A percentile compares a stretch with the other conserved stretches of the same genome.
These are phyloP conservation scores for Cystofilobasidium macerans DNA, from an alignment of 768 basidiomycete genomes.

Conservation along the genomic window DNA sequence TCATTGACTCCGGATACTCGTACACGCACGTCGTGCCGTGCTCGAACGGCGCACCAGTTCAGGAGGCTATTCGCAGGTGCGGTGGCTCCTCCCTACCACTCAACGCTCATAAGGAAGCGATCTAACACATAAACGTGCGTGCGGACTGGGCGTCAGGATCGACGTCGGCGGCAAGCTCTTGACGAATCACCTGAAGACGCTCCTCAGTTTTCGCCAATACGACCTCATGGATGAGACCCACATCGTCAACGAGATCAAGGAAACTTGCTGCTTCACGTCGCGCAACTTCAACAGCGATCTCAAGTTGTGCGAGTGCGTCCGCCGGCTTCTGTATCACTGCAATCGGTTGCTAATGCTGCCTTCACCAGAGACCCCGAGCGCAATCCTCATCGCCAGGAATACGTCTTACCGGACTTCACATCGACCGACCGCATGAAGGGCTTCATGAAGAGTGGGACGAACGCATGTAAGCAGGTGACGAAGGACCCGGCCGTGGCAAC, in stretches of 20 bases:
- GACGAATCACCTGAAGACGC: conserved; percentile 88
- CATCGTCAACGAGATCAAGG: conserved; percentile 86
- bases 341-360: neutral
- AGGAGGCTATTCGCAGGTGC: conserved; percentile 73
- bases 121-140: neutral
- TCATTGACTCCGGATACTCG: conserved; percentile 87
- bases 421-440: conserved; percentile 38
- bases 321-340: neutral
- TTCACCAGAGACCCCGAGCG: conserved; percentile 40
- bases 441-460: conserved; percentile 43
- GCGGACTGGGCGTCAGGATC: conserved; percentile 47
- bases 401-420: conserved; percentile 78
- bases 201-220: conserved; percentile 91
- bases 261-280: conserved; percentile 78
- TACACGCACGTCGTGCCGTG: conserved; percentile 86
- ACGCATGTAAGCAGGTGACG: conserved; percentile 46
- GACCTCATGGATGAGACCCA: conserved; percentile 97
- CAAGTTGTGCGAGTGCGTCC: conserved; percentile 62
- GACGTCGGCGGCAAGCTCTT: conserved; percentile 91
- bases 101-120: neutral
- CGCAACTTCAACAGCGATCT: conserved; percentile 57
- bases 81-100: conserved; percentile 4
- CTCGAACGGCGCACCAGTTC: conserved; percentile 59
- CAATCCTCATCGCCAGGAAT: conserved; percentile 72
- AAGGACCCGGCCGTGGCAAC: neutral